A percentile compares a stretch with the other conserved stretches of the same genome.
phyloP scores from a whole-genome alignment of 345 rosid species.

The Populus davidiana region DNA sequence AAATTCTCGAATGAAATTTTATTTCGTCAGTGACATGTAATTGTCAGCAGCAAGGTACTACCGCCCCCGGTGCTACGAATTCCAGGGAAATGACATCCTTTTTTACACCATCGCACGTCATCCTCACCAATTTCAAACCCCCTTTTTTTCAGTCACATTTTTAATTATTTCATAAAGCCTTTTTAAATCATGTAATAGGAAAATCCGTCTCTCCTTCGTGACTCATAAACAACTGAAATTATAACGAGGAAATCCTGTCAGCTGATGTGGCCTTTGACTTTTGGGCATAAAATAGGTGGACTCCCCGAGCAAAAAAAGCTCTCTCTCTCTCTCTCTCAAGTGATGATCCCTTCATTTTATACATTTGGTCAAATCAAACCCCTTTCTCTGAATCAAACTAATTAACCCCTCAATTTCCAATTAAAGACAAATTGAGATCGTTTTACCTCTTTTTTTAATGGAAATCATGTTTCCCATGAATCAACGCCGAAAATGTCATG shows the following conservation, averaged over 20 bases:
- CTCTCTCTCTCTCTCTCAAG: background rate
- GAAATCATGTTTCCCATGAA: background rate
- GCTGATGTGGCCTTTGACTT: slow-evolving; percentile 3
- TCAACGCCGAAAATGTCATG: background rate
- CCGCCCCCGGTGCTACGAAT: background rate
- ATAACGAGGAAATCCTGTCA: background rate
- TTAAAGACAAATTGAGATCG: background rate
- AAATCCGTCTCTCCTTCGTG: background rate
- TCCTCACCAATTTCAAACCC: background rate
- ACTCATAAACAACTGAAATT: background rate
- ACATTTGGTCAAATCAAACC: background rate
- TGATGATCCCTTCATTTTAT: background rate
- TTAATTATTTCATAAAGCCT: background rate
- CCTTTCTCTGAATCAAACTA: background rate
- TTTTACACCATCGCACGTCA: background rate
- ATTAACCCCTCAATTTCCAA: background rate
- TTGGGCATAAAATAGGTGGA: background rate
- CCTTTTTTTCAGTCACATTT: background rate
- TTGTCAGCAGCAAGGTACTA: background rate
- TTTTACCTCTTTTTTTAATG: too few relatives aligned
- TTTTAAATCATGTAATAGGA: background rate
- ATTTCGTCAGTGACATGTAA: fast-evolving
- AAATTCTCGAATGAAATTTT: too few relatives aligned
- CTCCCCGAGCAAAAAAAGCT: too few relatives aligned
- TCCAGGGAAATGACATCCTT: background rate